Base-by-base conservation (phyloP, 169 alveolate genomes). In the Eimeria falciformis region DNA sequence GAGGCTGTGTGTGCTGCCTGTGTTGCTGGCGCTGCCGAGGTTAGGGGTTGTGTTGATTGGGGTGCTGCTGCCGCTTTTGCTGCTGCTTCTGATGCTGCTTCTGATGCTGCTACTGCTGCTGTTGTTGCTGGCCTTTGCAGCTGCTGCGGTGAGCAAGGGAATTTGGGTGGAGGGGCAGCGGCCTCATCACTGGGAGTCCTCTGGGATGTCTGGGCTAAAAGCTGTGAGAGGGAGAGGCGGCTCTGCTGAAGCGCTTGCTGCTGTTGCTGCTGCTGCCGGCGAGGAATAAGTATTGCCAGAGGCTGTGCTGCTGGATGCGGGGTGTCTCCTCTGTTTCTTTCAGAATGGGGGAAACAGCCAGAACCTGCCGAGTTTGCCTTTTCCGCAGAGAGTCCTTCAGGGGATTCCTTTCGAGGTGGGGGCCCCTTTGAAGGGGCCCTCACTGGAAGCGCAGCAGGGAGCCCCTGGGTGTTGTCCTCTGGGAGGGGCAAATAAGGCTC, bases 1-100 rank as follows among this genome's bases (percentile, higher is more conserved):
- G 55, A 50, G 21, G 29, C 55, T 21, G 29, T 0, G 43, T 29
- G 11, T 40, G 82, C 55, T 43, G 23, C 55, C 25, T 29, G 27
- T 33, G 50, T 18, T 29, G 43, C 25, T 4, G 79, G 12, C 12
- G 25, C 47, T 3, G 55, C 53, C 37, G 14, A 9, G 21, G 14
- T 50, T 50, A 9, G 7, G 58, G 58, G 58, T 7, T 9, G 14
- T 14, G 29, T 43, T 29, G 55, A 9, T 4, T 45, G 25, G 2
- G 77, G 18, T 11, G 40, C 77, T 23, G 79, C 79, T 68, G 43
- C 53, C 7, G 79, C n/a, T 68, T 25, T 40, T 68, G 79, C 5
- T 68, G 4, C n/a, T 29, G 53, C 14, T 29, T 45, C 46, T 37
- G 56, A 29, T 9, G 58, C 58, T 9, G 53, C 27, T 5, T 21